Evolutionary conservation across 768 basidiomycete genomes (phyloP), one percentile per base, ranked within the genome.

Genomic region (Pleurotus ostreatus): DNA sequence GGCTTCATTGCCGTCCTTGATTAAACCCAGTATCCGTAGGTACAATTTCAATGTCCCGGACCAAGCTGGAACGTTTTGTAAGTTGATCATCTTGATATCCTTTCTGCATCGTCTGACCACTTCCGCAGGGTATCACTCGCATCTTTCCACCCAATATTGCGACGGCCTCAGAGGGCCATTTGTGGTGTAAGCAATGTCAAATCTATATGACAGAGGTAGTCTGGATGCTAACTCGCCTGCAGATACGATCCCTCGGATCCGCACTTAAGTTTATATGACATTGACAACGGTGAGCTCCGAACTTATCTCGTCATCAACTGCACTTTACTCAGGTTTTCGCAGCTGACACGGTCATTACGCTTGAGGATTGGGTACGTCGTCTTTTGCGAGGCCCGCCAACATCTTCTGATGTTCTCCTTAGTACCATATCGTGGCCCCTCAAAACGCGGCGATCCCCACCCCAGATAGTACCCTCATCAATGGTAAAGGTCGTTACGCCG

Each of bases 381-480:
- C 12, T 22, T 16, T 13, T 16, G 11, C 38, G 40, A 57, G 57
- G 61, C 30, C 11, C 22, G 54, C 11, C n/a, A 16, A 6, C 18
- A 9, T 20, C 8, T 30, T 9, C 30, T 30, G 8, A 30, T 11
- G 2, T 30, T 30, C 9, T 1, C 2, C 9, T n/a, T 49, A 60
- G 60, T 66, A 60, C 39, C 55, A 64, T 46, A 52, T 48, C 23
- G 67, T 59, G 47, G 16, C 55, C 1, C 67, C 48, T 3, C 57
- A 55, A 13, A 49, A 61, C 61, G 60, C 63, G 61, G 64, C 56
- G 60, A 59, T 54, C 9, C 34, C 55, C 0, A 18, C 30, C 0
- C 62, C 62, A 3, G 61, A 72, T 39, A 67, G 78, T 15, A 76
- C 73, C 0, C 56, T 79, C 23, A 75, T 78, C 25, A 78, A 78